Evolutionary conservation across 257 asterid species (phyloP).

Genomic region (Nicotiana tabacum): DNA sequence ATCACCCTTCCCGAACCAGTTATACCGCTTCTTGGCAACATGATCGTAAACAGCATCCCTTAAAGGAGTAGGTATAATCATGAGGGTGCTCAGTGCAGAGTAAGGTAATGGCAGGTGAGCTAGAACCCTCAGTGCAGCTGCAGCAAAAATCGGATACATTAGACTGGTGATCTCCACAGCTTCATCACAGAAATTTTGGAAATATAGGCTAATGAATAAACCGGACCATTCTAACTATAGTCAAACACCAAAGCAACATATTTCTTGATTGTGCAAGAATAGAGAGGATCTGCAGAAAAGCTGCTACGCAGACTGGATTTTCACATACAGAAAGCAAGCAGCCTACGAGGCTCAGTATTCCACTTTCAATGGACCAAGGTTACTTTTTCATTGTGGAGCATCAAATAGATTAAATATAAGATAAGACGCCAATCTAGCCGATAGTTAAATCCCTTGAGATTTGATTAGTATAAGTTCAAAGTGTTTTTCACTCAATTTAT

Average conservation of each 20-base stretch:
- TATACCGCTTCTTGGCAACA: constrained; percentile 64
- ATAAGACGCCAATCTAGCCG: background rate
- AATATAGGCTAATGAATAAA: background rate
- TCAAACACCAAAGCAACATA: background rate
- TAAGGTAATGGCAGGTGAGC: constrained; percentile 80
- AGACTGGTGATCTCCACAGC: background rate
- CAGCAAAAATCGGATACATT: constrained; percentile 14
- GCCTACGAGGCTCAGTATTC: background rate
- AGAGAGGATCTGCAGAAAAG: background rate
- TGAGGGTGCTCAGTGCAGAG: constrained; percentile 52
- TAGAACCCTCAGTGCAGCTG: constrained; percentile 81
- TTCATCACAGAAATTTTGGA: background rate
- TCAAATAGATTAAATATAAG: background rate
- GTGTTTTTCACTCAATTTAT: background rate
- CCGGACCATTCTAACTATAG: background rate
- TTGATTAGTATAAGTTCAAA: background rate
- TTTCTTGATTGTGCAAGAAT: background rate
- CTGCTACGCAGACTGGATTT: background rate
- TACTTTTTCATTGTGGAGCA: background rate
- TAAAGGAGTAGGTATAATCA: constrained; percentile 67
- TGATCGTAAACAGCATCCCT: constrained; percentile 78
- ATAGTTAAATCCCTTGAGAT: background rate
- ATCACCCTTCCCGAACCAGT: constrained; percentile 72
- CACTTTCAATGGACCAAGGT: background rate
- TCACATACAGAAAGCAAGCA: constrained; percentile 3